Evolutionary conservation across 225 moss, liverwort and hornwort species (phyloP).

Genomic region (Pleurozium schreberi): DNA sequence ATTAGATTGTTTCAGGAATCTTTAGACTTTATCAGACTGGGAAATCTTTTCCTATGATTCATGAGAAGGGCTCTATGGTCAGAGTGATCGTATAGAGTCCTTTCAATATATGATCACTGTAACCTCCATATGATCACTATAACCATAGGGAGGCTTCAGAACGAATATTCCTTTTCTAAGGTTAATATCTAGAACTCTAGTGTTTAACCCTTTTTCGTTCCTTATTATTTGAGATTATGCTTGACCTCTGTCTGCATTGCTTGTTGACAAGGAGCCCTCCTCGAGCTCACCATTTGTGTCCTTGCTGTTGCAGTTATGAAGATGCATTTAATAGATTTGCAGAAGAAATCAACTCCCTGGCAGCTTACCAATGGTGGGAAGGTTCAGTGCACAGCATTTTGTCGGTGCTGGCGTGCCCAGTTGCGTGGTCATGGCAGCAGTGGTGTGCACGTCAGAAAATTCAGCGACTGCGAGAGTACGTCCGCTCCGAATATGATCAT

Average conservation of each 20-base stretch:
- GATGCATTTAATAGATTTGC: slow-evolving; percentile 97
- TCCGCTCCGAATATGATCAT: slow-evolving; percentile 97
- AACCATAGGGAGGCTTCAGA: background rate
- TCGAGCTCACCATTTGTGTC: background rate
- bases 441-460: slow-evolving; percentile 93
- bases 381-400: slow-evolving; percentile 96
- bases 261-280: background rate
- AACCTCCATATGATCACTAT: background rate
- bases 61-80: background rate
- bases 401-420: slow-evolving; percentile 73
- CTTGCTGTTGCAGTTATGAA: slow-evolving; percentile 64
- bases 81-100: background rate
- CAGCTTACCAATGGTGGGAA: slow-evolving; percentile 99
- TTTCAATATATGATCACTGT: background rate
- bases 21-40: background rate
- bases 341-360: slow-evolving; percentile 78
- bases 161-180: background rate
- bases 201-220: background rate
- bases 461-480: slow-evolving; percentile 83
- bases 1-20: background rate
- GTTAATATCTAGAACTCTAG: background rate
- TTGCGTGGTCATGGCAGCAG: slow-evolving; percentile 95
- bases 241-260: background rate
- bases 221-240: background rate
- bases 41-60: background rate